phyloP scores from a whole-genome alignment of 2,329 filamentous ascomycete species.

The Nigrospora oryzae region DNA sequence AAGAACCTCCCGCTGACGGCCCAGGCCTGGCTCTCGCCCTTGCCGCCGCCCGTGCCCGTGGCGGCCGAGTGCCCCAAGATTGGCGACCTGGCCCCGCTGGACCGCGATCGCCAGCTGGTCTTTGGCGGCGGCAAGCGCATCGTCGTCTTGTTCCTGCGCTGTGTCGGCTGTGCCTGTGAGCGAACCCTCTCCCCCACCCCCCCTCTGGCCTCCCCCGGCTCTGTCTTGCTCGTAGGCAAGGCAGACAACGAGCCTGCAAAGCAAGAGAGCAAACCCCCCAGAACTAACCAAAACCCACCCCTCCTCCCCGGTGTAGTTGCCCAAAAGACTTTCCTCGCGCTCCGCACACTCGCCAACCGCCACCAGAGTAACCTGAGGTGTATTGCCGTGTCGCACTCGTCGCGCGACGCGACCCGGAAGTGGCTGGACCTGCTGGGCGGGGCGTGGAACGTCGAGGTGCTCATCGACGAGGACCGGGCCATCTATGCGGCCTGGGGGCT shows the following conservation, averaged over 20 bases:
- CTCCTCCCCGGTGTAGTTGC: conserved; percentile 37
- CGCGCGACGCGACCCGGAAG: conserved; percentile 42
- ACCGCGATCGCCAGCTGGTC: conserved; percentile 33
- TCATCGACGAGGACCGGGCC: conserved; percentile 47
- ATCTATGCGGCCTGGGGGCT: conserved; percentile 53
- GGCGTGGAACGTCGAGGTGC: conserved; percentile 44
- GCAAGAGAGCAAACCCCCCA: no score
- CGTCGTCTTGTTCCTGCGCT: conserved; percentile 43
- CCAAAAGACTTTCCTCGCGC: conserved; percentile 46
- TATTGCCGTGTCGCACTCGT: conserved; percentile 53
- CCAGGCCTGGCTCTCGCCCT: conserved; percentile 43
- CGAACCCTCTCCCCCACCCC: conserved; percentile 7
- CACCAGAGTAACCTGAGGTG: conserved; percentile 40
- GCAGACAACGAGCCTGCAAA: not conserved
- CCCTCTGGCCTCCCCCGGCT: not conserved
- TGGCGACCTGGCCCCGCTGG: conserved; percentile 38
- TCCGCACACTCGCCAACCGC: conserved; percentile 45
- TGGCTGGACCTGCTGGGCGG: conserved; percentile 52
- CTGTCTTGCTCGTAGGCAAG: not conserved
- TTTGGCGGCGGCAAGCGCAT: conserved; percentile 34
- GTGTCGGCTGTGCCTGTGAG: conserved; percentile 48
- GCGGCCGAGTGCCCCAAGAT: conserved; percentile 32
- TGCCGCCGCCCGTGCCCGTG: conserved; percentile 40
- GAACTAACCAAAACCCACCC: conserved; percentile 3
- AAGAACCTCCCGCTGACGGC: conserved; percentile 42